A percentile compares a stretch with the other conserved stretches of the same genome.
Evolutionary conservation across 345 rosid species (phyloP).

Genomic region (Moricandia arvensis): DNA sequence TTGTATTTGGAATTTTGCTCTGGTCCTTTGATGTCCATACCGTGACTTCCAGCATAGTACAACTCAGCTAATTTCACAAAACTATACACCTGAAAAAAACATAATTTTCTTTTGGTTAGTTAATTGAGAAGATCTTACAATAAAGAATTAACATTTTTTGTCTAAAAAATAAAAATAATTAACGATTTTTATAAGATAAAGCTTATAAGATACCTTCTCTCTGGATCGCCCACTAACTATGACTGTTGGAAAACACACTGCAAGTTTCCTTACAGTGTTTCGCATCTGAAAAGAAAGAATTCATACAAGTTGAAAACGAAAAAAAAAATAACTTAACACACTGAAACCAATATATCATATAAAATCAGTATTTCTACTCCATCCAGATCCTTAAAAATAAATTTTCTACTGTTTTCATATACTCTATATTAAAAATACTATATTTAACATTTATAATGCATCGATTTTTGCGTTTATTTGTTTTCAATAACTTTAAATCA

Average conservation of each 20-base stretch:
- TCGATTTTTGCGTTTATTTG: no score
- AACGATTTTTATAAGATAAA: no score
- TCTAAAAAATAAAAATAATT: no score
- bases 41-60: slow-evolving; percentile 96
- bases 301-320: neutral
- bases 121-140: neutral
- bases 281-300: slow-evolving; percentile 64
- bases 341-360: no score
- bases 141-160: neutral
- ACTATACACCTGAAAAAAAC: slow-evolving; percentile 34
- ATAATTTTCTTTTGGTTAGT: neutral
- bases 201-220: no score
- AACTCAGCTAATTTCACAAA: slow-evolving; percentile 75
- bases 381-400: no score
- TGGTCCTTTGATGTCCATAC: slow-evolving; percentile 99
- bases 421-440: no score
- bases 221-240: slow-evolving; percentile 93
- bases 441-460: no score
- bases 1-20: slow-evolving; percentile 39
- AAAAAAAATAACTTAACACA: neutral
- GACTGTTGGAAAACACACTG: slow-evolving; percentile 74
- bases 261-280: slow-evolving; percentile 64
- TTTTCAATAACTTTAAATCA: no score
- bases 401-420: no score
- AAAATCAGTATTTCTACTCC: no score